These are phyloP conservation scores for Boletus huronensis DNA, from an alignment of 768 basidiomycete species.

Conservation along the genomic window DNA sequence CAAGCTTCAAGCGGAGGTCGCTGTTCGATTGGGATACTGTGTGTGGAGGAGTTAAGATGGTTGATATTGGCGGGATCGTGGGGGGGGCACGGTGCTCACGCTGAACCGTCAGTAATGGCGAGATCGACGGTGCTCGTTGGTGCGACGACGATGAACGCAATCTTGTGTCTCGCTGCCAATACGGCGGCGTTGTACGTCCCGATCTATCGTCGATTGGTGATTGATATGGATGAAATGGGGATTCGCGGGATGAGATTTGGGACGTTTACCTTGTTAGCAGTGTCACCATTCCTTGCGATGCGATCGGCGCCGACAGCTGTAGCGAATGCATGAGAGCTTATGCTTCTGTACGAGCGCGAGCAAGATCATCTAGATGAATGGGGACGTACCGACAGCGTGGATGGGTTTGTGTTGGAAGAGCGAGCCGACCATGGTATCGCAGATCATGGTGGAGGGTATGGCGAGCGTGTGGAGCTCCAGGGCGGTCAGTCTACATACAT, in stretches of 20 bases:
- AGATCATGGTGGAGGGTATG: slow-evolving; percentile 90
- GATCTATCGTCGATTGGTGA: slow-evolving; percentile 40
- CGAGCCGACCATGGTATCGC: slow-evolving; percentile 97
- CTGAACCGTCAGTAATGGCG: slow-evolving; percentile 62
- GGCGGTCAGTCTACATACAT: slow-evolving; percentile 67
- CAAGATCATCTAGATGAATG: not conserved
- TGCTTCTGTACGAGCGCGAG: not conserved
- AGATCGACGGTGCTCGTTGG: slow-evolving; percentile 92
- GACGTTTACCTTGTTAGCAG: slow-evolving; percentile 80
- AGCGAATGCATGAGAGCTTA: not conserved
- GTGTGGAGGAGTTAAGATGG: not conserved
- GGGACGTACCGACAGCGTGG: slow-evolving; percentile 65
- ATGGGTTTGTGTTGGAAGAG: slow-evolving; percentile 85
- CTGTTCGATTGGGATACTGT: slow-evolving; percentile 89
- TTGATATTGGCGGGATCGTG: not conserved
- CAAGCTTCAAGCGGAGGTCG: slow-evolving; percentile 85
- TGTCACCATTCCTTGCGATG: slow-evolving; percentile 91
- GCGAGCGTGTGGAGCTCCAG: slow-evolving; percentile 81
- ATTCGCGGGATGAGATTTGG: not conserved
- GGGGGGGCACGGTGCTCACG: slow-evolving; percentile 32
- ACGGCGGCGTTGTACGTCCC: slow-evolving; percentile 97
- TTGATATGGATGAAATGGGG: not conserved
- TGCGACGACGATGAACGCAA: slow-evolving; percentile 92
- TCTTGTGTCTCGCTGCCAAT: slow-evolving; percentile 78
- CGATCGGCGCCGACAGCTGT: slow-evolving; percentile 84